These are phyloP conservation scores for Candida tunisiensis DNA, from an alignment of 1,139 yeast species.

Conservation along the genomic window DNA sequence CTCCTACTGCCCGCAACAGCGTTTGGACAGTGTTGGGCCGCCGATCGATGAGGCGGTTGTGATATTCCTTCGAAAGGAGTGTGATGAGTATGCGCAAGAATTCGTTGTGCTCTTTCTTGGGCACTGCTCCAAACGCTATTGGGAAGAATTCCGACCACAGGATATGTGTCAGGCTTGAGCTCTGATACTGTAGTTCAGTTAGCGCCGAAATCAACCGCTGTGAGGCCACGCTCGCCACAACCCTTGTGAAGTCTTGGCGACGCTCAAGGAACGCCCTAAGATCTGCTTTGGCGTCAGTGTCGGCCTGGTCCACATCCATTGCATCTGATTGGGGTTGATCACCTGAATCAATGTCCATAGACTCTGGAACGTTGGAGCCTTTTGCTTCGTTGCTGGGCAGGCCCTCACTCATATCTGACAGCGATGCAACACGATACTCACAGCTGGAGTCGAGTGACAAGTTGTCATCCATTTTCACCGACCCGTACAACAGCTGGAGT, in stretches of 20 bases:
- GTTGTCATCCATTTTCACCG: conserved; percentile 38
- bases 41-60: conserved; percentile 70
- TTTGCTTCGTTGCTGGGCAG: conserved; percentile 3
- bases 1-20: conserved; percentile 54
- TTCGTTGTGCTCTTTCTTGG: conserved; percentile 67
- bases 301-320: conserved; percentile 6
- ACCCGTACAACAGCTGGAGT: conserved; percentile 66
- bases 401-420: conserved; percentile 29
- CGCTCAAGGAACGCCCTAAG: conserved; percentile 25
- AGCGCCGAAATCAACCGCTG: conserved; percentile 52
- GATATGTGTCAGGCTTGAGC: conserved; percentile 62
- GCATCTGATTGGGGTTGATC: not conserved
- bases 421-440: conserved; percentile 42
- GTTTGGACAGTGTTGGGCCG: conserved; percentile 83
- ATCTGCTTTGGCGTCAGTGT: conserved; percentile 4
- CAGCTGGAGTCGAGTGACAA: conserved; percentile 27
- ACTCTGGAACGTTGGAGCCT: conserved; percentile 1
- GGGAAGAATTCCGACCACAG: conserved; percentile 84
- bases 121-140: conserved; percentile 52
- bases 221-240: conserved; percentile 32
- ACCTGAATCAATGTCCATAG: conserved; percentile 1
- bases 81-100: conserved; percentile 67
- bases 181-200: conserved; percentile 67
- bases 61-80: conserved; percentile 78
- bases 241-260: conserved; percentile 35